A percentile compares a stretch with the other conserved stretches of the same genome.
Conservation (phyloP, 257 asterid species). For the Handroanthus guayacan region DNA sequence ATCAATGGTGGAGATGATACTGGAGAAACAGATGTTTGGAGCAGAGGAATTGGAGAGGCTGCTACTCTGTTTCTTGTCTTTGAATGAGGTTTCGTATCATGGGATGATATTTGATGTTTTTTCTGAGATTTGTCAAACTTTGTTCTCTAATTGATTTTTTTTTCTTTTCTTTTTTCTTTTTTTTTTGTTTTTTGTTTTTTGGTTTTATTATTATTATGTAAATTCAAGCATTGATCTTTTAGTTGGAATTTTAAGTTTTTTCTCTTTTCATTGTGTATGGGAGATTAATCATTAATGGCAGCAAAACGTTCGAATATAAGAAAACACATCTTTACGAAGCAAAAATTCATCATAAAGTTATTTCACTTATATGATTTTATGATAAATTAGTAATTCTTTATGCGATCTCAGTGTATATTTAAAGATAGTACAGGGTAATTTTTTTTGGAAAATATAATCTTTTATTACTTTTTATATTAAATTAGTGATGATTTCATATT, state of each 20-base stretch:
- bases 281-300: too few relatives aligned
- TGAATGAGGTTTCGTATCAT: constrained; percentile 63
- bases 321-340: too few relatives aligned
- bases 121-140: constrained; percentile 66
- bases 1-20: constrained; percentile 89
- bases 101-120: constrained; percentile 61
- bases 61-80: constrained; percentile 56
- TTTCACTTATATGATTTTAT: too few relatives aligned
- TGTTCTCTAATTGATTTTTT: constrained; percentile 48
- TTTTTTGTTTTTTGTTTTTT: not conserved
- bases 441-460: too few relatives aligned
- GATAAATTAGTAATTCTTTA: too few relatives aligned
- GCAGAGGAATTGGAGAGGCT: constrained; percentile 64
- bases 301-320: too few relatives aligned
- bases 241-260: not conserved
- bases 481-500: too few relatives aligned
- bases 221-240: not conserved
- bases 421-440: too few relatives aligned
- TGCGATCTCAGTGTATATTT: too few relatives aligned
- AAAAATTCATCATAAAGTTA: too few relatives aligned
- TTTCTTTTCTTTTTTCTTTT: not conserved
- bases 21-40: constrained; percentile 69
- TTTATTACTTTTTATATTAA: too few relatives aligned
- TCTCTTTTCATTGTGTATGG: too few relatives aligned
- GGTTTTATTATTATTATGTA: not conserved